These are phyloP conservation scores for Podospora appendiculata DNA, from an alignment of 495 filamentous ascomycete species.

Conservation along the genomic window DNA sequence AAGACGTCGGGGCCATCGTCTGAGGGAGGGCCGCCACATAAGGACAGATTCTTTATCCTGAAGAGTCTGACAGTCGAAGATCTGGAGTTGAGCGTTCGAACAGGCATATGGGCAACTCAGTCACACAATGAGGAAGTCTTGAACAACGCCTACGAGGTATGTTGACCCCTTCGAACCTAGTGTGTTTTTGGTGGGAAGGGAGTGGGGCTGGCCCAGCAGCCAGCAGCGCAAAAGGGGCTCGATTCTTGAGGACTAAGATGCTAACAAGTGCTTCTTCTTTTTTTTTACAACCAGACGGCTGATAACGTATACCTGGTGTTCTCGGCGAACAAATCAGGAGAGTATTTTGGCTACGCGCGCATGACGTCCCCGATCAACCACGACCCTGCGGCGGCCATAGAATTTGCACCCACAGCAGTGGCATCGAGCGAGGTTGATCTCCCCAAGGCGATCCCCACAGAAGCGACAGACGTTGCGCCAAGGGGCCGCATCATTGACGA, in stretches of 20 bases:
- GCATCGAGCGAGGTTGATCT: conserved; percentile 53
- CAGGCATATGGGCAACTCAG: conserved; percentile 90
- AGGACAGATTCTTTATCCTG: conserved; percentile 81
- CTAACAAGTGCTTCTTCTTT: background rate
- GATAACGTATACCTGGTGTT: conserved; percentile 95
- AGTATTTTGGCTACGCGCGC: conserved; percentile 92
- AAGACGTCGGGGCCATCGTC: conserved; percentile 3
- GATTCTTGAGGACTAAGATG: background rate
- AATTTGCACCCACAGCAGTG: conserved; percentile 53
- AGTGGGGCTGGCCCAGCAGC: no score
- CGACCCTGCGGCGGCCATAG: conserved; percentile 59
- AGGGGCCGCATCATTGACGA: conserved; percentile 90
- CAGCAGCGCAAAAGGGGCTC: no score
- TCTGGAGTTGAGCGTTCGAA: conserved; percentile 81
- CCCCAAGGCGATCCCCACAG: conserved; percentile 68
- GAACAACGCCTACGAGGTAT: conserved; percentile 79
- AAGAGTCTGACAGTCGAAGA: conserved; percentile 96
- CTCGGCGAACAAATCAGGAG: conserved; percentile 95
- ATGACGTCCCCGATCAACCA: conserved; percentile 84
- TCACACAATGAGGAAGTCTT: conserved; percentile 80
- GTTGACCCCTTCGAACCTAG: background rate
- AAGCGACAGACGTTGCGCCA: conserved; percentile 72
- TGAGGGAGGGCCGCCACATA: conserved; percentile 22
- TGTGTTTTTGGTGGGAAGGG: background rate
- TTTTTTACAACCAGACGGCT: conserved; percentile 45